phyloP scores from a whole-genome alignment of 495 filamentous ascomycete genomes.

The Emericellopsis terricola region DNA sequence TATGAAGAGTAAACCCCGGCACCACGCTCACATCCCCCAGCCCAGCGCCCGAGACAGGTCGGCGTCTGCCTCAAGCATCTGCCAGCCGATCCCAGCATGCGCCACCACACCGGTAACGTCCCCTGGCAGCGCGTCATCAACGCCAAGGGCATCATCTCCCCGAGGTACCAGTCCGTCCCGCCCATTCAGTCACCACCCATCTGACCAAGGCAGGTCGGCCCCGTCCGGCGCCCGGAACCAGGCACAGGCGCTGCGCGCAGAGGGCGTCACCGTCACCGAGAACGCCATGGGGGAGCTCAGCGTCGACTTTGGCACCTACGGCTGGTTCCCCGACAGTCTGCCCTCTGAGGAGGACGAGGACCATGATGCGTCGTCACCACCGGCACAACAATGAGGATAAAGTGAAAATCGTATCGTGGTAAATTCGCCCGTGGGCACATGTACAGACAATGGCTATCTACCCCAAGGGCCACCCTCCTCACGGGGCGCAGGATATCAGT shows the following conservation, averaged over 20 bases:
- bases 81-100: conserved; percentile 24
- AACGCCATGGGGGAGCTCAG: conserved; percentile 51
- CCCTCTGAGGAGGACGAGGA: conserved; percentile 26
- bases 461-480: too few relatives aligned
- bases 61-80: conserved; percentile 79
- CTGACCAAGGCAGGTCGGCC: conserved; percentile 28
- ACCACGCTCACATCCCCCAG: conserved; percentile 16
- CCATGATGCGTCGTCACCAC: too few relatives aligned
- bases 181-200: conserved; percentile 2
- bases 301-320: conserved; percentile 47
- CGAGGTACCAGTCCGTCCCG: conserved; percentile 34
- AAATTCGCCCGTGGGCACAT: too few relatives aligned
- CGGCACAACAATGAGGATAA: background rate
- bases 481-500: too few relatives aligned
- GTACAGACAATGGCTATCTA: too few relatives aligned
- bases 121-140: conserved; percentile 94
- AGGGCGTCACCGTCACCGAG: conserved; percentile 49
- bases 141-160: conserved; percentile 67
- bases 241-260: conserved; percentile 42
- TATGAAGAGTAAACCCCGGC: too few relatives aligned
- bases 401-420: too few relatives aligned
- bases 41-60: conserved; percentile 61
- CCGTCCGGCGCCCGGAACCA: conserved; percentile 51
- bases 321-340: conserved; percentile 54
- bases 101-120: conserved; percentile 57